Base-by-base conservation (phyloP, 106 monocot species). In the Chionographis japonica region DNA sequence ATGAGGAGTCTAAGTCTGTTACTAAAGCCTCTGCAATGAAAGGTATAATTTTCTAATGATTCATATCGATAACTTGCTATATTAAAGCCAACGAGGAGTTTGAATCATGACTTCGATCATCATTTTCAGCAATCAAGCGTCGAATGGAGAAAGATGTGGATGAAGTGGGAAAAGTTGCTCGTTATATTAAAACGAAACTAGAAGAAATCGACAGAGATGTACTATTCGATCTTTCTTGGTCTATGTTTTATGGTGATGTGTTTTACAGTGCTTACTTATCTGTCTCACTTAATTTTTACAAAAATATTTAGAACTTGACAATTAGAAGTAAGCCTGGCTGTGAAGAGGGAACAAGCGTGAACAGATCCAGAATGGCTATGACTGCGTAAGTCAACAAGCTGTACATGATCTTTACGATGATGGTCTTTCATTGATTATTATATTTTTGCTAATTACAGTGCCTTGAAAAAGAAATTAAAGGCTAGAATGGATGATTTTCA, bases 1-100 rank as follows among this genome's bases (percentile, higher is more conserved):
- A 88, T 62, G 68, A 72, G 54, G 84, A 84, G 65, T 69, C 74
- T 8, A 84, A 78, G 54, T 68, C 71, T 37, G 68, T 81, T 11
- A 88, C 88, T 12, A 88, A 84, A 62, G 81, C 81, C 27, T 84
- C 88, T 55, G 68, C 77, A 65, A 81, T 84, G 78, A 88, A 88
- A 73, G 84, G 84, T 81, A 17, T 10, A 57, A 5, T 8, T 38
- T n/a, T 37, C 4, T 59, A 18, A 1, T 36, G 0, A 14, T 52
- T 57, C 4, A 27, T 27, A 1, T 27, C 27, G 27, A 27, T 27
- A 27, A 27, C 27, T 27, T 1, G 27, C 1, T 27, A 27, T 27
- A 27, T 27, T 27, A 27, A 27, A 27, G 27, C 27, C 27, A 27
- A 27, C 27, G 27, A 27, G 27, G 27, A 27, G 27, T 62, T 41